These are phyloP conservation scores for Melaleuca quinquenervia DNA, from an alignment of 345 rosid genomes.

Conservation along the genomic window DNA sequence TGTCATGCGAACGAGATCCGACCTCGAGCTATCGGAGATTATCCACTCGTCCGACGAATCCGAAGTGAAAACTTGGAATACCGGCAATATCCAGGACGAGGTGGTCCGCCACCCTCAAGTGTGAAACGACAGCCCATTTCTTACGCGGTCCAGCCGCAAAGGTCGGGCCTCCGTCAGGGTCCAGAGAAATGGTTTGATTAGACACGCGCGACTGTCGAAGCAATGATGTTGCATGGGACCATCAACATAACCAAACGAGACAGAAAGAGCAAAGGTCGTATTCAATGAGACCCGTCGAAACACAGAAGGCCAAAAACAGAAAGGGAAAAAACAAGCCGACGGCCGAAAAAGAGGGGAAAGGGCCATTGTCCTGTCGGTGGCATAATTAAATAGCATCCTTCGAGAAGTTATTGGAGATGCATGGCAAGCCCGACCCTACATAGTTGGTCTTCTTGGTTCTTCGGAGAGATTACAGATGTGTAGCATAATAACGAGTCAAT, in stretches of 20 bases:
- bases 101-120: not conserved
- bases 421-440: not conserved
- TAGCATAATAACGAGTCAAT: not conserved
- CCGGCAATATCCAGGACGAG: not conserved
- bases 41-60: not conserved
- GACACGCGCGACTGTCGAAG: not conserved
- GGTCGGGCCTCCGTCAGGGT: too few relatives aligned
- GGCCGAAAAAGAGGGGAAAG: not conserved
- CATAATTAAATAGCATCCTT: not conserved
- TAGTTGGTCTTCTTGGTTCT: rapidly evolving
- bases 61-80: not conserved
- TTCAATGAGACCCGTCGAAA: not conserved
- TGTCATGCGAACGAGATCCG: not conserved
- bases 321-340: not conserved
- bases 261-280: not conserved
- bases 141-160: not conserved
- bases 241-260: not conserved
- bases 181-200: not conserved
- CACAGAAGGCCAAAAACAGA: not conserved
- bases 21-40: not conserved
- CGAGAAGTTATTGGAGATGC: not conserved
- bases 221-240: not conserved
- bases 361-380: not conserved
- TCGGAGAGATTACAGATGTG: not conserved
- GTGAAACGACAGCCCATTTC: not conserved